Evolutionary conservation across 352 stramenopile genomes (phyloP), one percentile per base, ranked within the genome.

Genomic region (Globisporangium perplexum): DNA sequence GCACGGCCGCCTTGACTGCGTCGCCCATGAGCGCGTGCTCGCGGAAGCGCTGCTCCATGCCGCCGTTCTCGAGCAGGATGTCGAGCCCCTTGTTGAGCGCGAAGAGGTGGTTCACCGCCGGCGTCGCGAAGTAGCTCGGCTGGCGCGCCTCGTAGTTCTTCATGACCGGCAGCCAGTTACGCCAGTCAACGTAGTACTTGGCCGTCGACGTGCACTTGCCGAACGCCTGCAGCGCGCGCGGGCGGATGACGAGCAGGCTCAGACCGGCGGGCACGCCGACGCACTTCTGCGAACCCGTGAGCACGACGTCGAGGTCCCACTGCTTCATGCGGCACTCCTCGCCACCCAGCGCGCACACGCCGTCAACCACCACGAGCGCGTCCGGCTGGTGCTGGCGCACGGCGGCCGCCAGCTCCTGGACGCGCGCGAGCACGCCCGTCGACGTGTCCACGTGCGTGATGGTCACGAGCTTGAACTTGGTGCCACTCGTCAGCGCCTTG

Each of bases 381-480:
- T 87, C 54, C 0, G 79, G 77, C 57, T 88, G 77, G 10, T 80
- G 45, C 35, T 77, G 67, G 47, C 79, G 79, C 47, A 90, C 75
- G 2, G 67, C 54, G 0, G 69, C 69, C 20, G 79, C 69, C 53
- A 86, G 74, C 42, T 76, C 63, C 63, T 88, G 69, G 50, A 88
- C 73, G 30, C 77, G 63, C 24, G 77, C 69, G 26, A 80, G 67
- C 28, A 90, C 79, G 53, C 79, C 79, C 15, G 79, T 90, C 11
- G 79, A 90, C 50, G 79, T 90, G 58, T 90, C 79, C 20, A 90
- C 79, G 38, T 90, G 79, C 12, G 79, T 90, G 63, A 90, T 87
- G 2, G 77, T 88, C 43, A 88, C 71, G 22, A 87, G 36, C 51
- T 87, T 87, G 59, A 83, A 90, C 39, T 50, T 53, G 24, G 63